Percentiles rank a stretch among this genome's conserved stretches.
Conservation (phyloP, 1,284 basidiomycete genomes). For the Ganoderma multipileum region DNA sequence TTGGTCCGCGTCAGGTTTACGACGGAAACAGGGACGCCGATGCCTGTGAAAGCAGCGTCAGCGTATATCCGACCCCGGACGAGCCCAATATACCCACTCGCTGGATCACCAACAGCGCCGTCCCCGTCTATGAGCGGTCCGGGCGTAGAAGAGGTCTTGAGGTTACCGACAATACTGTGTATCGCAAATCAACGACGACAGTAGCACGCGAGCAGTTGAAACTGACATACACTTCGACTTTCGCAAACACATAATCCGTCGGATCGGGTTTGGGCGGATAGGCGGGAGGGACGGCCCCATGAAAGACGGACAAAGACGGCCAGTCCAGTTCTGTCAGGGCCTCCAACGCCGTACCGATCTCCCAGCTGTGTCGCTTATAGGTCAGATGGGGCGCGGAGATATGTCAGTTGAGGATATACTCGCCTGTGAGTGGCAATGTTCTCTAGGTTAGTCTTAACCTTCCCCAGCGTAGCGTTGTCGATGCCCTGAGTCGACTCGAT, state of each 20-base stretch:
- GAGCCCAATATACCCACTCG: constrained; percentile 48
- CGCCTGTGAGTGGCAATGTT: constrained; percentile 42
- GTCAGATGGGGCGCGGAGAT: not conserved
- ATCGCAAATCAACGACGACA: not conserved
- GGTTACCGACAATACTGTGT: constrained; percentile 43
- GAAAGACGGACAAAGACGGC: constrained; percentile 63
- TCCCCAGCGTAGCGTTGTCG: constrained; percentile 25
- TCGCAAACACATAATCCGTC: constrained; percentile 47
- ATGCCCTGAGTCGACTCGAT: constrained; percentile 22
- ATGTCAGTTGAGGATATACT: not conserved
- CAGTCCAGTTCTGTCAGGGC: constrained; percentile 68
- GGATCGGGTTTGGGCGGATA: constrained; percentile 38
- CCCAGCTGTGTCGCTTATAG: constrained; percentile 57
- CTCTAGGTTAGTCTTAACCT: constrained; percentile 36
- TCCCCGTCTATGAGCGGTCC: constrained; percentile 50
- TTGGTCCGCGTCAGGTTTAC: constrained; percentile 59
- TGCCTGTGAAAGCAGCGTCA: constrained; percentile 38
- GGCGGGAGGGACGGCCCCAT: constrained; percentile 45
- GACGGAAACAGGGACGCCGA: constrained; percentile 68
- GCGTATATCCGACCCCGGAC: not conserved
- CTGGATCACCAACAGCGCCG: constrained; percentile 74
- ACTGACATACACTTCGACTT: constrained; percentile 45
- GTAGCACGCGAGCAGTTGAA: not conserved
- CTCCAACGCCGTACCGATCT: constrained; percentile 70
- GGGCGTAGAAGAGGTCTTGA: constrained; percentile 38